These are phyloP conservation scores for Ajuga reptans DNA, from an alignment of 305 asterid genomes.

Conservation along the genomic window DNA sequence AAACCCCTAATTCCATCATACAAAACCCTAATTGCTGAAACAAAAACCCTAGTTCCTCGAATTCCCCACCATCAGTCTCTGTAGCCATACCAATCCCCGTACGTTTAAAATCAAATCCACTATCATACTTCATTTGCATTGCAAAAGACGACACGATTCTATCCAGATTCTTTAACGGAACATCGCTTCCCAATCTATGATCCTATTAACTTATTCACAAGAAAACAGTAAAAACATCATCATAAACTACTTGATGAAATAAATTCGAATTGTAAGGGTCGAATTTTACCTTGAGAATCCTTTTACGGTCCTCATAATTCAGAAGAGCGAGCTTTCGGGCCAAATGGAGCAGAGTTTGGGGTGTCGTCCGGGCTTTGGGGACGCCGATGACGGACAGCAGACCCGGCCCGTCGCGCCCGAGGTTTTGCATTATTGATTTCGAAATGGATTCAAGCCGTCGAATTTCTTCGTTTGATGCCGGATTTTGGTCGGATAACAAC, in stretches of 20 bases:
- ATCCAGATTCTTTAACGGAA: slow-evolving; percentile 54
- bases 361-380: slow-evolving; percentile 40
- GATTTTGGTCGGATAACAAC: slow-evolving; percentile 31
- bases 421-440: slow-evolving; percentile 41
- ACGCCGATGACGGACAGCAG: slow-evolving; percentile 63
- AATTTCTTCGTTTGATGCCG: slow-evolving; percentile 30
- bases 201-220: slow-evolving; percentile 40
- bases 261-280: neutral
- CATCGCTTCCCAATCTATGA: slow-evolving; percentile 80
- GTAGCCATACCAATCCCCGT: slow-evolving; percentile 11
- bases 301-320: slow-evolving; percentile 47
- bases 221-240: neutral
- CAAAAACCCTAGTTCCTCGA: slow-evolving; percentile 40
- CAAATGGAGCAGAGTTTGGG: slow-evolving; percentile 52
- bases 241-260: neutral
- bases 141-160: slow-evolving; percentile 73
- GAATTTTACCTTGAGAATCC: slow-evolving; percentile 60
- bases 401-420: slow-evolving; percentile 81
- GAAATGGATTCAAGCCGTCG: slow-evolving; percentile 39
- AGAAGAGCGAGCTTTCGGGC: slow-evolving; percentile 75
- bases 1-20: slow-evolving; percentile 74
- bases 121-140: slow-evolving; percentile 62
- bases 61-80: slow-evolving; percentile 27
- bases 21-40: slow-evolving; percentile 54
- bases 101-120: slow-evolving; percentile 15